Percentiles rank a stretch among this genome's conserved stretches.
phyloP scores from a whole-genome alignment of 768 basidiomycete species.

The Erythrobasidium yunnanense region DNA sequence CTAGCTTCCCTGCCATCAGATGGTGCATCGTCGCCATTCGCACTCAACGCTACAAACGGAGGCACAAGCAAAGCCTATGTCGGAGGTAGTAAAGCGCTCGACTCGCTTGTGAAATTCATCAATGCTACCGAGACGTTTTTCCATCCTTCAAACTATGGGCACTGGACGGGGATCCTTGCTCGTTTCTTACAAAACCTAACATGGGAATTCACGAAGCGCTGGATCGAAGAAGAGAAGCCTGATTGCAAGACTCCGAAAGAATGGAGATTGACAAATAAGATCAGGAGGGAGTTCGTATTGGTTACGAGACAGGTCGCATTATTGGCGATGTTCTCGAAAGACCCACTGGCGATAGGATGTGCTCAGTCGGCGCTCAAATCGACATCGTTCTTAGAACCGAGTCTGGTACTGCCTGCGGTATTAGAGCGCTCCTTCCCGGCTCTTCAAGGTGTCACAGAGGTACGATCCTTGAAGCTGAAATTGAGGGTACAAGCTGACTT shows the following conservation, averaged over 20 bases:
- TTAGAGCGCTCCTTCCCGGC: slow-evolving; percentile 75
- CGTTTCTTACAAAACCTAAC: slow-evolving; percentile 59
- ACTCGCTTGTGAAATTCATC: slow-evolving; percentile 71
- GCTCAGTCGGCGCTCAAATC: slow-evolving; percentile 71
- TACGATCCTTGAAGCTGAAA: slow-evolving; percentile 44
- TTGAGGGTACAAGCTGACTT: slow-evolving; percentile 14
- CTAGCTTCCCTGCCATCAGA: neutral
- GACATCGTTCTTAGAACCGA: slow-evolving; percentile 63
- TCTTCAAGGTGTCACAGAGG: slow-evolving; percentile 78
- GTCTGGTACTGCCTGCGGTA: slow-evolving; percentile 67
- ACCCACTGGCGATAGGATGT: slow-evolving; percentile 59
- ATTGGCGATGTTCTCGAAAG: slow-evolving; percentile 82
- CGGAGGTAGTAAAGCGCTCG: slow-evolving; percentile 73
- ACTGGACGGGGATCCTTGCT: slow-evolving; percentile 53
- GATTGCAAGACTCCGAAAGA: slow-evolving; percentile 72
- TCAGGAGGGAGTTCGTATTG: slow-evolving; percentile 75
- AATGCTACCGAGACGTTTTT: slow-evolving; percentile 83
- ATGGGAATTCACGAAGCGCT: slow-evolving; percentile 73
- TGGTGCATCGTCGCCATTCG: neutral
- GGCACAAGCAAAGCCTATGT: slow-evolving; percentile 38
- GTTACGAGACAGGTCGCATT: slow-evolving; percentile 68
- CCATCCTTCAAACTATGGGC: slow-evolving; percentile 76
- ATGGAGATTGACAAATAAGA: slow-evolving; percentile 62
- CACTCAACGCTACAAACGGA: neutral
- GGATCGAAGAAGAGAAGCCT: slow-evolving; percentile 56